These are phyloP conservation scores for Fusarium foetens DNA, from an alignment of 2,329 filamentous ascomycete genomes.

Conservation along the genomic window DNA sequence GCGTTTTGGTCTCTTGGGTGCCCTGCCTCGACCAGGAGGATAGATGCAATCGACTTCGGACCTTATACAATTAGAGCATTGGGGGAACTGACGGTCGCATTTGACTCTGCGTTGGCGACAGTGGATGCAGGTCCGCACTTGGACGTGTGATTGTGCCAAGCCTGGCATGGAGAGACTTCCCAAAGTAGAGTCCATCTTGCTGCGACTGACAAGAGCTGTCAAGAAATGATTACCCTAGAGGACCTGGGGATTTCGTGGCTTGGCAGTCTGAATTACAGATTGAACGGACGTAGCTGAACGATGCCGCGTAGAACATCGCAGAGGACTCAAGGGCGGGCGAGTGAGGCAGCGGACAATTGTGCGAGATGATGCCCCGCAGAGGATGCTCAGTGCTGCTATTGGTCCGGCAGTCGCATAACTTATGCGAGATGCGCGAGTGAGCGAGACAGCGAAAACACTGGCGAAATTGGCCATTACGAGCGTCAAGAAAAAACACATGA, in stretches of 20 bases:
- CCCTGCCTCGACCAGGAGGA: neutral
- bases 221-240: neutral
- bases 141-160: neutral
- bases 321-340: neutral
- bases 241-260: no score
- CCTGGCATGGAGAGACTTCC: neutral
- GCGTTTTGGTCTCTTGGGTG: neutral
- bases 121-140: neutral
- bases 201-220: neutral
- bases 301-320: neutral
- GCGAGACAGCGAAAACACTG: neutral
- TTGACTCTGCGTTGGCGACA: neutral
- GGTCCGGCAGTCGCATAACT: neutral
- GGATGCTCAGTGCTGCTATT: neutral
- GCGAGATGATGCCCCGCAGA: neutral
- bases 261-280: neutral
- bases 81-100: neutral
- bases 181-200: neutral
- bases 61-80: neutral
- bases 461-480: neutral
- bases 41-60: neutral
- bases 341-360: neutral
- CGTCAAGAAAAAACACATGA: neutral
- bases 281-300: neutral
- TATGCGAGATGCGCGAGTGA: neutral